These are phyloP conservation scores for Crithidia acanthocephali DNA, from an alignment of 208 protist species.

Conservation along the genomic window DNA sequence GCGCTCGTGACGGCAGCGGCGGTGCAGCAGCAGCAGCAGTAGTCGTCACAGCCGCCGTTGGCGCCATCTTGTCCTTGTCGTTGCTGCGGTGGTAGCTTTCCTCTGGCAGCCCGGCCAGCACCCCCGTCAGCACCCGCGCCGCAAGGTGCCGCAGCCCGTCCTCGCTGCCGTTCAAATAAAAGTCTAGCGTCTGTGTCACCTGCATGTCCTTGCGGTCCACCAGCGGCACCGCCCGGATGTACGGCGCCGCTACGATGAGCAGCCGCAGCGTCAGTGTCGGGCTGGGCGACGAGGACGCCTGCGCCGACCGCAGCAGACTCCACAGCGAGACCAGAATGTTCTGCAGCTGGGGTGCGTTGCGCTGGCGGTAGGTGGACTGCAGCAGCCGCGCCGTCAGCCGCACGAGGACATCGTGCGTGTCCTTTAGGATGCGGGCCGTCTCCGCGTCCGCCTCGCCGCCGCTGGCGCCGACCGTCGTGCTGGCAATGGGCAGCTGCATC, in stretches of 20 bases:
- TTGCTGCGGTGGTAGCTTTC: not conserved
- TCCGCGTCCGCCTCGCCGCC: slow-evolving; percentile 8
- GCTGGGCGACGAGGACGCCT: slow-evolving; percentile 14
- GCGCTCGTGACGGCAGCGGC: not conserved
- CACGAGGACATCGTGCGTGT: slow-evolving; percentile 40
- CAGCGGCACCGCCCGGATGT: slow-evolving; percentile 68
- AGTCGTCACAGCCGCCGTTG: not conserved
- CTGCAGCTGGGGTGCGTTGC: slow-evolving; percentile 72
- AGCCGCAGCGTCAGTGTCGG: slow-evolving; percentile 35
- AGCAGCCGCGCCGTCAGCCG: slow-evolving; percentile 45
- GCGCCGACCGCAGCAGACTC: slow-evolving; percentile 24
- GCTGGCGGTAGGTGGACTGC: slow-evolving; percentile 46
- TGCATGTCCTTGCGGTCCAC: slow-evolving; percentile 52
- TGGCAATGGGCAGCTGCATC: slow-evolving; percentile 25
- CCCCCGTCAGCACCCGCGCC: slow-evolving; percentile 48
- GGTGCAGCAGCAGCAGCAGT: not conserved
- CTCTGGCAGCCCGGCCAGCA: slow-evolving; percentile 55
- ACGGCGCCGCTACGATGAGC: slow-evolving; percentile 63
- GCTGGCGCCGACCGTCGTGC: slow-evolving; percentile 1
- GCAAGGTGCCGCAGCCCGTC: slow-evolving; percentile 46
- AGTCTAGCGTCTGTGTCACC: slow-evolving; percentile 37
- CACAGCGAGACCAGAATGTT: slow-evolving; percentile 41
- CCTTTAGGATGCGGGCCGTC: slow-evolving; percentile 19
- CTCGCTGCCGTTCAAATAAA: slow-evolving; percentile 39
- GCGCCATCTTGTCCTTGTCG: not conserved